Evolutionary conservation across 768 basidiomycete species (phyloP), one percentile per base, ranked within the genome.

Genomic region (Boletus vermiculosoides): DNA sequence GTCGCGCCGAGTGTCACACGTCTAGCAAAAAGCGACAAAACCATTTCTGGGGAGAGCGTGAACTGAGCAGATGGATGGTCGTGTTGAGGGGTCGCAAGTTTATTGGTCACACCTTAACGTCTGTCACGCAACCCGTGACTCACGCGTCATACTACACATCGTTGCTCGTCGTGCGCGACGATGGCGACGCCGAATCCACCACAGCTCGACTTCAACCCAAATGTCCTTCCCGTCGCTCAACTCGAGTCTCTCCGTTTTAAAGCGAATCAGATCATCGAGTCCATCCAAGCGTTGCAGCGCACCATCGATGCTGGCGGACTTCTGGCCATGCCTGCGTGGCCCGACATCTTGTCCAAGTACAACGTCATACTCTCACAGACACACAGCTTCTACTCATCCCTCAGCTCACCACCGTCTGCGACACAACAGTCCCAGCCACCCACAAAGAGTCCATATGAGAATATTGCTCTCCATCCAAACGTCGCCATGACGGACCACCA

Each of bases 331-430:
- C 85, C 87, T 3, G 73, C 88, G 9, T 93, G 92, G 92, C 92
- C 91, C 3, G 91, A 93, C 65, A 83, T 94, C 53, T 78, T 93
- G 52, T 85, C 87, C 15, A 92, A 92, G 76, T 93, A 92, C 81
- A 92, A 86, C 63, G 80, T 90, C 60, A 79, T 94, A 28, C 80
- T 93, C 54, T 90, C 89, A 0, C 92, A 93, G 65, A 90, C 89
- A 0, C 88, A 90, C 66, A 87, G 80, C 62, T 85, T 94, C 63
- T 87, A 86, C 44, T 83, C 78, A 50, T 81, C 84, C 0, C 79
- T 91, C 41, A 74, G 81, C 18, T 30, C 65, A 71, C 77, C 54
- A 71, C 76, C 47, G 58, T 76, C 61, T 9, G 54, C 59, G 22
- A 59, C 64, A 1, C 54, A 55, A 16, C 58, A 63, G 48, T 52